Evolutionary conservation across 2,329 filamentous ascomycete species (phyloP).

Genomic region (Arthrobotrys megalospora): DNA sequence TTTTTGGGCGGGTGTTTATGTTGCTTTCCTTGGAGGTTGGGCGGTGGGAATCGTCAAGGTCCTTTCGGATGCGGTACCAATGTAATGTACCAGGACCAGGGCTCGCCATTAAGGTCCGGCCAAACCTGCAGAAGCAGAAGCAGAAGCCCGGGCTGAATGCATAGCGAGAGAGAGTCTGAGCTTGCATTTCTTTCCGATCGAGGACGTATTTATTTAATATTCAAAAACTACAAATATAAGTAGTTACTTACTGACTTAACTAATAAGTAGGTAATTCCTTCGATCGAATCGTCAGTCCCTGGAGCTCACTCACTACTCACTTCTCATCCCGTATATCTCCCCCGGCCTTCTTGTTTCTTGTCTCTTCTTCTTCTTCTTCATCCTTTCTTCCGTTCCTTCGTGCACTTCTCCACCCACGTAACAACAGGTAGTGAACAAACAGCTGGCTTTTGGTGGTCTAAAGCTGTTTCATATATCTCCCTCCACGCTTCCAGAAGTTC

Average conservation of each 20-base stretch:
- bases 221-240: neutral
- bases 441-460: neutral
- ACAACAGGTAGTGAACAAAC: neutral
- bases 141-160: constrained; percentile 40
- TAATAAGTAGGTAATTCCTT: neutral
- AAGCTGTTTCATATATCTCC: neutral
- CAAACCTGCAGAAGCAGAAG: constrained; percentile 14
- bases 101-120: constrained; percentile 26
- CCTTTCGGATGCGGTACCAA: constrained; percentile 55
- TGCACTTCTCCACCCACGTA: neutral
- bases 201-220: constrained; percentile 7
- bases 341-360: too few relatives aligned
- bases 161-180: neutral
- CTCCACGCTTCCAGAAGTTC: constrained; percentile 26
- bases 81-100: constrained; percentile 6
- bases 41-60: constrained; percentile 23
- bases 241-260: neutral
- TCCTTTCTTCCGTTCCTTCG: too few relatives aligned
- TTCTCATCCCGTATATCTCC: too few relatives aligned
- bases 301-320: too few relatives aligned
- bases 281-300: too few relatives aligned
- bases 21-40: constrained; percentile 34
- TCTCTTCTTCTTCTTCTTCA: too few relatives aligned
- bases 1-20: constrained; percentile 19
- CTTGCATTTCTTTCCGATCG: constrained; percentile 49